Base-by-base conservation (phyloP, 108 stramenopile species). In the Bacterosira constricta region DNA sequence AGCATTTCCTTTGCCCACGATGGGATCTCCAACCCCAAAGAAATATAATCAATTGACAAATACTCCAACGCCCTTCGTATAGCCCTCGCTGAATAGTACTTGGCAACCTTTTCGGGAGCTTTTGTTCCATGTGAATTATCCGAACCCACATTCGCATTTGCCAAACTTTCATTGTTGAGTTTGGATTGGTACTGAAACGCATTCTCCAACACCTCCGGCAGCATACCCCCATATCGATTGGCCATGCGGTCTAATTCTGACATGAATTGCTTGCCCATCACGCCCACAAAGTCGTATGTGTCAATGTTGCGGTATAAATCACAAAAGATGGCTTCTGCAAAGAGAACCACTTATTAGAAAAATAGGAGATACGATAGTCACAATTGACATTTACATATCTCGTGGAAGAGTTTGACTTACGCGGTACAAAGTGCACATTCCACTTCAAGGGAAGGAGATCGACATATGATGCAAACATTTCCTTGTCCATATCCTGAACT, bases 381-480 rank as follows among this genome's bases (percentile, higher is more conserved):
- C n/a, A n/a, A n/a, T n/a, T n/a, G n/a, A n/a, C n/a, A n/a, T n/a
- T n/a, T n/a, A n/a, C n/a, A n/a, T n/a, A n/a, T n/a, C n/a, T n/a
- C n/a, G n/a, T n/a, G n/a, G n/a, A n/a, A n/a, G n/a, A n/a, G n/a
- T n/a, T n/a, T 56, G 55, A 18, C 46, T 47, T 12, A 47, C 46
- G n/a, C 46, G 85, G 88, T 17, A 81, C 50, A 75, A 86, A 88
- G 62, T 88, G 88, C 9, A 88, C 63, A 58, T 88, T 83, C 88
- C 88, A 88, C 35, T 84, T 80, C 47, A 88, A 50, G 2, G 88
- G 88, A 5, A 82, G 69, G 6, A 82, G 65, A 52, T 88, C 83
- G 17, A 88, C 86, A 51, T 82, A 88, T 11, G 82, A 60, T 13
- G 79, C 80, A 69, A 88, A 85, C 60, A 83, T 49, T 26, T 66